Evolutionary conservation across 2,329 filamentous ascomycete species (phyloP), one percentile per base, ranked within the genome.

Genomic region (Colletotrichum musicola): DNA sequence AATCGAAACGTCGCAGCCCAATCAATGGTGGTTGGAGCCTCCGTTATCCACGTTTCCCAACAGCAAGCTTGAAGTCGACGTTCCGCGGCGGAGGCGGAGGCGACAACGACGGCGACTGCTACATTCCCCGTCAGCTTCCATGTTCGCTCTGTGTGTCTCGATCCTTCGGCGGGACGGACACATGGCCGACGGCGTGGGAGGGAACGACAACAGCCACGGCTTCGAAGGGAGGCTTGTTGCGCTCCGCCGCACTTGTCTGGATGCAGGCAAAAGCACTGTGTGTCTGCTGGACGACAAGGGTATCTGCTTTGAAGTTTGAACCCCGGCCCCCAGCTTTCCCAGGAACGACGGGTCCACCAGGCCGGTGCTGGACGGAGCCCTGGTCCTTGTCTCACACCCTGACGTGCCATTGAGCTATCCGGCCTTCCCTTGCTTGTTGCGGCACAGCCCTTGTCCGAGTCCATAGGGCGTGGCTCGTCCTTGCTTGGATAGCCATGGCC

Each of bases 381-480:
- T 58, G 65, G 60, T 65, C 64, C 65, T 56, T 69, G 68, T 69
- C 68, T 69, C 44, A 61, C 59, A 35, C 55, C 60, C 56, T 50
- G 44, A 61, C 62, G 49, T 69, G 62, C 56, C 62, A 65, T 62
- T 69, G 58, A 66, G 51, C 67, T 58, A 60, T 30, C 68, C 27
- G 64, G 64, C 50, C 38, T 65, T 69, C 65, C 68, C 68, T 69
- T 68, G 54, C 50, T 70, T 64, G 47, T 59, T 70, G 68, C 68
- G 55, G 68, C 60, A 69, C 68, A 64, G 64, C 64, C 64, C 49
- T 54, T 54, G 54, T 42, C 46, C 51, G 40, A 35, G 57, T 50
- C 30, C 57, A 53, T 49, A 64, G 47, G 22, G 44, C 62, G 38
- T 56, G 62, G 66, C 67, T 63, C 46, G 38, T 58, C 35, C 51